phyloP scores from a whole-genome alignment of 768 basidiomycete genomes.

The Psilocybe azurescens region DNA sequence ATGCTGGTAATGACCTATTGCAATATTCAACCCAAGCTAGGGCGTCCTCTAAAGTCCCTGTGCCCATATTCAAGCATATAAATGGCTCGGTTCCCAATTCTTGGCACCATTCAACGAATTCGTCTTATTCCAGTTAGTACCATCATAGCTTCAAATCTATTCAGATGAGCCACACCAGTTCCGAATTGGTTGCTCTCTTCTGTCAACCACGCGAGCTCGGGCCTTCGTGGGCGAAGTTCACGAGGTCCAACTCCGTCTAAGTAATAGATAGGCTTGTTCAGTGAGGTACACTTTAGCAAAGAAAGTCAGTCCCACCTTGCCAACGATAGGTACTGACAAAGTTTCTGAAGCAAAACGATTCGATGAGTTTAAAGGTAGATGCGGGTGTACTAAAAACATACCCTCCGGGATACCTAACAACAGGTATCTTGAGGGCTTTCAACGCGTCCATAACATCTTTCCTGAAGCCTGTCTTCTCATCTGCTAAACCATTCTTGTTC shows the following conservation, averaged over 20 bases:
- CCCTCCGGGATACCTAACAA: constrained; percentile 62
- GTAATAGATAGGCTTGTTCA: background rate
- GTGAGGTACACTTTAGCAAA: background rate
- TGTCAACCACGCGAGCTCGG: constrained; percentile 65
- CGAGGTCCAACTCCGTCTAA: constrained; percentile 60
- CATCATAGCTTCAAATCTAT: background rate
- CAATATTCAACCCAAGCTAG: constrained; percentile 69
- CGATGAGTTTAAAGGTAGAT: background rate
- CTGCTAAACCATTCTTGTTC: constrained; percentile 40
- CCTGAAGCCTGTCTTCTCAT: constrained; percentile 49
- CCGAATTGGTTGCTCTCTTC: constrained; percentile 69
- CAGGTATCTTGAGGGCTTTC: constrained; percentile 50
- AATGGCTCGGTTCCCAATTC: constrained; percentile 58
- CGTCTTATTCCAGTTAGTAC: constrained; percentile 25
- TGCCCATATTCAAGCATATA: constrained; percentile 69
- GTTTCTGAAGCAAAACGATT: constrained; percentile 34
- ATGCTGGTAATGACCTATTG: constrained; percentile 43
- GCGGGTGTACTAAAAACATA: constrained; percentile 19
- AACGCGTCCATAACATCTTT: constrained; percentile 53
- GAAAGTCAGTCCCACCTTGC: constrained; percentile 38
- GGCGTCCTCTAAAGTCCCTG: constrained; percentile 64
- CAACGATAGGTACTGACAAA: constrained; percentile 62
- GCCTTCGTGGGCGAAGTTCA: constrained; percentile 52
- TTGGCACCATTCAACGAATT: constrained; percentile 62
- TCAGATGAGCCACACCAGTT: constrained; percentile 39